A percentile compares a stretch with the other conserved stretches of the same genome.
phyloP scores from a whole-genome alignment of 2,329 filamentous ascomycete species.

The Lachnellula hyalina region DNA sequence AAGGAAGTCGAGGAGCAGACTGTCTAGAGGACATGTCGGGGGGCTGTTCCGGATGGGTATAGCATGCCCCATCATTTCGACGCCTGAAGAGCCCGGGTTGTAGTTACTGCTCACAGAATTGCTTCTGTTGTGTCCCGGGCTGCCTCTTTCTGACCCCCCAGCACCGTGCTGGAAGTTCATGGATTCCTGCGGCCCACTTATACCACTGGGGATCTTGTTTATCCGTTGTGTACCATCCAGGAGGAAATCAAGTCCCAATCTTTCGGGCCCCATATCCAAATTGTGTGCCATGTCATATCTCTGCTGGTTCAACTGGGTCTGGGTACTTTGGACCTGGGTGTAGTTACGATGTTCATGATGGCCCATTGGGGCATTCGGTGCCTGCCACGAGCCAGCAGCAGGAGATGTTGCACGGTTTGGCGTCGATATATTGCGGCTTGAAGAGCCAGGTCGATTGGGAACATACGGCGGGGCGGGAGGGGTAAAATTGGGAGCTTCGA shows the following conservation, averaged over 20 bases:
- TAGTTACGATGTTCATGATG: conserved; percentile 23
- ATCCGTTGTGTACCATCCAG: conserved; percentile 55
- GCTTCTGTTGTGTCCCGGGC: conserved; percentile 19
- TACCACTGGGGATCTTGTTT: conserved; percentile 45
- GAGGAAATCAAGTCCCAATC: conserved; percentile 68
- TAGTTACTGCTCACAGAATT: conserved; percentile 22
- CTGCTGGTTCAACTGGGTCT: conserved; percentile 38
- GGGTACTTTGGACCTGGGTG: conserved; percentile 30
- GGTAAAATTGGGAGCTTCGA: conserved; percentile 17
- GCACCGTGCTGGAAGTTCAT: conserved; percentile 22
- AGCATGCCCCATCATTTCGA: conserved; percentile 21
- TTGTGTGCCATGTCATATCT: conserved; percentile 47
- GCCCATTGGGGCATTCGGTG: conserved; percentile 25
- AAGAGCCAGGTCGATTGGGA: conserved; percentile 27
- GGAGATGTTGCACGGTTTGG: conserved; percentile 37
- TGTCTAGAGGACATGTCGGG: conserved; percentile 72
- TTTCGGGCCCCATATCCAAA: conserved; percentile 58
- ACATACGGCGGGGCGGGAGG: conserved; percentile 20
- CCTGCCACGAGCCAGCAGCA: conserved; percentile 28
- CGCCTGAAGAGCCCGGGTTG: conserved; percentile 16
- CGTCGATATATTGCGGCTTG: conserved; percentile 35
- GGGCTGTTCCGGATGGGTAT: conserved; percentile 50
- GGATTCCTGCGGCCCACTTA: conserved; percentile 43
- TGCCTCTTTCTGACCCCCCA: conserved; percentile 13
- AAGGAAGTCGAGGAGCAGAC: conserved; percentile 75